These are phyloP conservation scores for Abelmoschus esculentus DNA, from an alignment of 345 rosid species.

Conservation along the genomic window DNA sequence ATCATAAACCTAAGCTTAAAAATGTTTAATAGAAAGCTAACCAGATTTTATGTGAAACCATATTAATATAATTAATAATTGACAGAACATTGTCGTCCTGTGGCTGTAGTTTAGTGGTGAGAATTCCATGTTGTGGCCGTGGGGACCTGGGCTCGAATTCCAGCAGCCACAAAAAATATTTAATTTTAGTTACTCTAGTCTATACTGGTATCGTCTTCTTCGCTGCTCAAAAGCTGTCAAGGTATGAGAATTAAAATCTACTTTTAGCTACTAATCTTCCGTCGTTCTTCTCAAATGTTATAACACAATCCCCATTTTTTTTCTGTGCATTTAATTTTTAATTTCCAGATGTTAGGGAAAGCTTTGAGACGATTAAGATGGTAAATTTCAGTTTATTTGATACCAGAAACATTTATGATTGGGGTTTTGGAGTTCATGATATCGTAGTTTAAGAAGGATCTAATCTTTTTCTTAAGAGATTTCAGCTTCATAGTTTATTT, in stretches of 20 bases:
- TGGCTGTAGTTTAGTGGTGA: slow-evolving; percentile 91
- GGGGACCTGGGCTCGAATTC: slow-evolving; percentile 93
- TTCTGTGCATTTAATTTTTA: background rate
- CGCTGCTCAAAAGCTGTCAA: background rate
- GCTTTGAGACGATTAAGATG: background rate
- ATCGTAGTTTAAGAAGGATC: background rate
- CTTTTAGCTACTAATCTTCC: background rate
- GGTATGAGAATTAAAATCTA: background rate
- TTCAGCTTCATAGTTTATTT: background rate
- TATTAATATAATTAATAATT: no score
- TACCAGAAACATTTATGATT: background rate
- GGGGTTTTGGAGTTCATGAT: background rate
- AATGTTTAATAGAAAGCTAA: no score
- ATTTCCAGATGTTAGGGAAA: background rate
- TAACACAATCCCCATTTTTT: background rate
- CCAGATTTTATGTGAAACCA: no score
- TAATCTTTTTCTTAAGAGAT: background rate
- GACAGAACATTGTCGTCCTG: no score
- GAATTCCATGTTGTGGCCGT: slow-evolving; percentile 91
- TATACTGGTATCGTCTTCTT: background rate
- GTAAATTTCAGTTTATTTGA: background rate
- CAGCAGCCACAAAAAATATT: slow-evolving; percentile 65
- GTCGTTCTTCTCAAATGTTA: background rate
- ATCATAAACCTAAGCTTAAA: no score
- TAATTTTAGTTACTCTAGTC: no score